Evolutionary conservation across 371 early-diverging fungal species (phyloP).

Genomic region (Lichtheimia ornata): DNA sequence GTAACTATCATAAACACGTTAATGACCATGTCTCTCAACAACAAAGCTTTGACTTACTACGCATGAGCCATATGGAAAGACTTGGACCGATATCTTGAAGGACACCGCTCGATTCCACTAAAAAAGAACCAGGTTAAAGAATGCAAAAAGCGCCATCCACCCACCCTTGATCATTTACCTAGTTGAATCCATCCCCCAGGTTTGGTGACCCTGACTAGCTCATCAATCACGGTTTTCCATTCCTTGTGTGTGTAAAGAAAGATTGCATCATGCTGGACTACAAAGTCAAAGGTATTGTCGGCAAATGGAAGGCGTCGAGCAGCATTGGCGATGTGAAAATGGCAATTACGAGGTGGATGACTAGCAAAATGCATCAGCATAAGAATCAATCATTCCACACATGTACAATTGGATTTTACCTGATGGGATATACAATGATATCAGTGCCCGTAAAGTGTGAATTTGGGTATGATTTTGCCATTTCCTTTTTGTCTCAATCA

Average conservation of each 20-base stretch:
- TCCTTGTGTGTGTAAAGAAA: slow-evolving; percentile 18
- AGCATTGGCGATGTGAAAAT: slow-evolving; percentile 31
- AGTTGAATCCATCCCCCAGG: slow-evolving; percentile 34
- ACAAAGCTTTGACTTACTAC: slow-evolving; percentile 22
- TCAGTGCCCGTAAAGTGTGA: slow-evolving; percentile 45
- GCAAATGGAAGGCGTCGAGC: slow-evolving; percentile 27
- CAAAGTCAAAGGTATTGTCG: slow-evolving; percentile 26
- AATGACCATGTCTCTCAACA: background rate
- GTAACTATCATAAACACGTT: slow-evolving; percentile 23
- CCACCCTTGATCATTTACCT: background rate
- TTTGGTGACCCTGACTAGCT: slow-evolving; percentile 26
- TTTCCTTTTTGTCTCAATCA: slow-evolving; percentile 22
- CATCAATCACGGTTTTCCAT: slow-evolving; percentile 20
- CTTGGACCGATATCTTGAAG: slow-evolving; percentile 48
- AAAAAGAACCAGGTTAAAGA: background rate
- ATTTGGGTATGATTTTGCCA: slow-evolving; percentile 38
- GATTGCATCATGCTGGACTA: slow-evolving; percentile 22
- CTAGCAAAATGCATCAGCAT: slow-evolving; percentile 8
- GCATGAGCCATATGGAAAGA: slow-evolving; percentile 49
- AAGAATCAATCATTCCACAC: background rate
- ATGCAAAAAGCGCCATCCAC: too few species aligned
- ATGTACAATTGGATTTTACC: slow-evolving; percentile 12
- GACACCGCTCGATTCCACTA: slow-evolving; percentile 26
- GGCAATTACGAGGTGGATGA: slow-evolving; percentile 40
- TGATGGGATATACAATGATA: slow-evolving; percentile 35